Base-by-base conservation (phyloP, 805 yeast genomes). In the Candida lessepsii region DNA sequence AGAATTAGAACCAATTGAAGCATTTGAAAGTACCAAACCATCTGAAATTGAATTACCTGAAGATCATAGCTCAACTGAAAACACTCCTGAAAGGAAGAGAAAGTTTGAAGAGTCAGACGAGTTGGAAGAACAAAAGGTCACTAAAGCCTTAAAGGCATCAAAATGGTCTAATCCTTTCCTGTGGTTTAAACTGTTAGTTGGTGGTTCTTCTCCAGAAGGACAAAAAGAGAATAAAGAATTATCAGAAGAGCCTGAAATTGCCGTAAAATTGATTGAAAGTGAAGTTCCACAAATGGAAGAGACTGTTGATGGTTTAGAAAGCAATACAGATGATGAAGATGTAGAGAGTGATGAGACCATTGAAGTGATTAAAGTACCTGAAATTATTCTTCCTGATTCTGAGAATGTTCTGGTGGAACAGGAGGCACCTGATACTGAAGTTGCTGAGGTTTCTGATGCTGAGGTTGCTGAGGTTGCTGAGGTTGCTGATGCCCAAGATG, bases 211-310 rank as follows among this genome's bases (percentile, higher is more conserved):
- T n/a, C n/a, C n/a, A n/a, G n/a, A n/a, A n/a, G n/a, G n/a, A n/a
- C n/a, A n/a, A n/a, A n/a, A n/a, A 18, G 35, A 21, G 5, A 13
- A 8, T 31, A 9, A n/a, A 11, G 35, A 18, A 3, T 8, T 18
- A 11, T 13, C 15, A 17, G 32, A 18, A 13, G 30, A 28, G 9
- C 8, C n/a, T 28, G 30, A 13, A 8, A 10, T 10, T 26, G 29
- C 29, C n/a, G 13, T 7, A 7, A 9, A 20, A 9, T 20, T 20
- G 6, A 6, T 7, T 7, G 23, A 20, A 20, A 20, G 23, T 21
- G 36, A 32, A 23, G 42, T 14, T 9, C 31, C 15, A 14, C 30
- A n/a, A 14, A 20, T 17, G 27, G 35, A 13, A 26, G 23, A 20
- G 9, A 20, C 9, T 9, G 9, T 20, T 20, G 23, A 20, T 20